Evolutionary conservation across 1,139 yeast species (phyloP), one percentile per base, ranked within the genome.

Genomic region (Pichia sp.): DNA sequence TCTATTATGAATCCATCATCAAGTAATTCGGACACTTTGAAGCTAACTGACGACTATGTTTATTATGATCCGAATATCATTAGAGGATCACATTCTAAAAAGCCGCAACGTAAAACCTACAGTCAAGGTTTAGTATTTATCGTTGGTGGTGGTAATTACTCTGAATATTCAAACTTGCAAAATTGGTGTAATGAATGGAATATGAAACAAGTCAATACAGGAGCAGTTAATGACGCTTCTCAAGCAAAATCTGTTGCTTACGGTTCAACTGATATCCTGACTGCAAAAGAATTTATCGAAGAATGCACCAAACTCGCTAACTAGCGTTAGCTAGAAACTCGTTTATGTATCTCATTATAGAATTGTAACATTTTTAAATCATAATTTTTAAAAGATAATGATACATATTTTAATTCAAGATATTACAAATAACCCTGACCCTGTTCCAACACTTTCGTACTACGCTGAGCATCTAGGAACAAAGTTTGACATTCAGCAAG

Each of bases 141-240:
- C 38, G 89, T 93, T 45, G 99, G 98, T 18, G 98, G 98, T 26
- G 98, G 97, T 36, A 89, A 85, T 61, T 91, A 88, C 58, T 67
- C 85, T 50, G 99, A 91, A 63, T 91, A 91, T 59, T 94, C 89
- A 50, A 89, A 89, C 57, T 71, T 91, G 53, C 95, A 85, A 61
- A 96, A 91, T 60, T 89, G 95, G 93, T 81, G 80, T 56, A 65
- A 49, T 35, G 52, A 51, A 5, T 41, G 46, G 35, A 56, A 55
- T 62, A 18, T 36, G 18, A 42, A 22, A 20, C 39, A 38, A 31
- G 45, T 37, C 8, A 31, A 37, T 7, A 25, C 15, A 8, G 39
- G 37, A 32, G 21, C 39, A 15, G 38, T 35, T 4, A 38, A 34
- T 31, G 38, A 34, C 25, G 28, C 19, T n/a, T 33, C 28, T 20